Percentiles rank a stretch among this genome's conserved stretches.
Evolutionary conservation across 2,329 filamentous ascomycete genomes (phyloP).

Genomic region (Xylogone sp.): DNA sequence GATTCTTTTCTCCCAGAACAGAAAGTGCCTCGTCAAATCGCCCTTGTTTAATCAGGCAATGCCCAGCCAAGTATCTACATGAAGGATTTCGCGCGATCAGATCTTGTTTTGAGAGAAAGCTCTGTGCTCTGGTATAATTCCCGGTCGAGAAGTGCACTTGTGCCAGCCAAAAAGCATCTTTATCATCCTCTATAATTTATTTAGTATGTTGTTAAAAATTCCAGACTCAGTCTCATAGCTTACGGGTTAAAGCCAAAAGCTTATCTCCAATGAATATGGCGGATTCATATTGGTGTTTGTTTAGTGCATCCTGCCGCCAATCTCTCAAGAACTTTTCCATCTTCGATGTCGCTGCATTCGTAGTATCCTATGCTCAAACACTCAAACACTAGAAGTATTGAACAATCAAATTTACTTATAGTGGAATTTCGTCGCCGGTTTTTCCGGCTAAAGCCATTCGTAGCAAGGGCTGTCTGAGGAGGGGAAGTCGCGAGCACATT

Average conservation of each 20-base stretch:
- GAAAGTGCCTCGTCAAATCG: slow-evolving; percentile 84
- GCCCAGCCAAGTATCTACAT: slow-evolving; percentile 87
- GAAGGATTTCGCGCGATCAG: slow-evolving; percentile 77
- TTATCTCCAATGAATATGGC: slow-evolving; percentile 98
- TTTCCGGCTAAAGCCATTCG: no score
- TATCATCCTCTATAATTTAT: slow-evolving; percentile 69
- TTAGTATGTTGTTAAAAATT: slow-evolving; percentile 7
- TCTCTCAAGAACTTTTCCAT: slow-evolving; percentile 95
- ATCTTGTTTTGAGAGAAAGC: slow-evolving; percentile 80
- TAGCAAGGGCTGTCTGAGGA: neutral
- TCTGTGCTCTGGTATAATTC: slow-evolving; percentile 88
- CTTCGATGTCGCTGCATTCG: slow-evolving; percentile 6
- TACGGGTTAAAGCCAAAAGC: slow-evolving; percentile 88
- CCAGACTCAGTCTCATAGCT: slow-evolving; percentile 23
- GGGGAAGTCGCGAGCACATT: neutral
- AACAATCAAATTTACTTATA: neutral
- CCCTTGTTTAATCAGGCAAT: slow-evolving; percentile 90
- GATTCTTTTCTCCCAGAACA: slow-evolving; percentile 88
- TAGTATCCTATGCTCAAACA: neutral
- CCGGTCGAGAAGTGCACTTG: slow-evolving; percentile 95
- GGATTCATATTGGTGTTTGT: slow-evolving; percentile 93
- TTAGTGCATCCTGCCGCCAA: slow-evolving; percentile 93
- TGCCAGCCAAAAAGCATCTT: slow-evolving; percentile 96
- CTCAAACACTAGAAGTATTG: neutral
- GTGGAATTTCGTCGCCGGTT: no score